Percentiles rank a stretch among this genome's conserved stretches.
phyloP scores from a whole-genome alignment of 1,284 basidiomycete species.

The Melampsora americana region DNA sequence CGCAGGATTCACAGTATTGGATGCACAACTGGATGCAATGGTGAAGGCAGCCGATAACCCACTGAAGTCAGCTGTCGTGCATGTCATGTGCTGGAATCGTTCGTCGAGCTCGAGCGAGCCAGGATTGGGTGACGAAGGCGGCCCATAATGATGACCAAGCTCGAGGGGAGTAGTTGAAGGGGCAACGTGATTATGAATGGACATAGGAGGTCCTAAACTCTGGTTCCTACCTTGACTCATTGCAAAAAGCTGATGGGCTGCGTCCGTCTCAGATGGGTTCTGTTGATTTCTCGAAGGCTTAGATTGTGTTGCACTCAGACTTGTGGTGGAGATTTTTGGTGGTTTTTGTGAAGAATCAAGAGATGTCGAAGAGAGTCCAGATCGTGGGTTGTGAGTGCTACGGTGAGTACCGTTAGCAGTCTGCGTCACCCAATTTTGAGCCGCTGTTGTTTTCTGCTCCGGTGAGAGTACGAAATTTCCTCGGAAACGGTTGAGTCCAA shows the following conservation, averaged over 20 bases:
- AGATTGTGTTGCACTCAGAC: background rate
- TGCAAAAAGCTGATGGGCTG: constrained; percentile 24
- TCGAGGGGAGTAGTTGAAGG: background rate
- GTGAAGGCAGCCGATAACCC: constrained; percentile 17
- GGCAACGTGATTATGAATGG: background rate
- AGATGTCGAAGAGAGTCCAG: background rate
- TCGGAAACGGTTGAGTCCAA: constrained; percentile 21
- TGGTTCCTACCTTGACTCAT: constrained; percentile 12
- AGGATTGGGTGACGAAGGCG: constrained; percentile 12
- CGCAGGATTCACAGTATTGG: background rate
- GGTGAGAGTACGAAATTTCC: constrained; percentile 12
- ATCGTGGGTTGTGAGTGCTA: constrained; percentile 6
- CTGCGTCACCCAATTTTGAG: constrained; percentile 25
- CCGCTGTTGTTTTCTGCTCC: constrained; percentile 27
- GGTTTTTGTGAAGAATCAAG: constrained; percentile 1
- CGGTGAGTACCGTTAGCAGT: background rate
- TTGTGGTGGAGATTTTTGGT: background rate
- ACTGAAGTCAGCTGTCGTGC: constrained; percentile 19
- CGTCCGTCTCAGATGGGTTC: constrained; percentile 31
- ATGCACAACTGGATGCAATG: background rate
- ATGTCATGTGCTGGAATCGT: background rate
- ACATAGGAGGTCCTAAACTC: background rate
- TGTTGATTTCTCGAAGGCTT: constrained; percentile 2
- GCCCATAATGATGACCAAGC: constrained; percentile 5
- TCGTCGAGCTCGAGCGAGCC: background rate